Conservation (phyloP, 257 asterid species). For the Solanum chmielewskii region DNA sequence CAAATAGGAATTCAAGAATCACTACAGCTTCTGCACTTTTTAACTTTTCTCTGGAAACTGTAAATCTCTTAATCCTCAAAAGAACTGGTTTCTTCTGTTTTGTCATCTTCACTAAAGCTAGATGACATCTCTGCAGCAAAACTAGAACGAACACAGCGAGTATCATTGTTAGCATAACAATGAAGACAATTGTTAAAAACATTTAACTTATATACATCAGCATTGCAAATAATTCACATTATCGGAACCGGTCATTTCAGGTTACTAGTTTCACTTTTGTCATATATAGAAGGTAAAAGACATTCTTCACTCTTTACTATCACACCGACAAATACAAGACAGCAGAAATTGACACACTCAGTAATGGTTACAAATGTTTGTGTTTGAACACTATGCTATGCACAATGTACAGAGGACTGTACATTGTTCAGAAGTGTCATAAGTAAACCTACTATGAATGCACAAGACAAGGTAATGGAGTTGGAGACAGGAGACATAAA, state of each 20-base stretch:
- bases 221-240: background rate
- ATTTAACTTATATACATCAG: background rate
- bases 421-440: background rate
- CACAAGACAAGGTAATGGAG: background rate
- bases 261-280: background rate
- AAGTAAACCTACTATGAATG: background rate
- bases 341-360: background rate
- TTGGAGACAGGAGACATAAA: background rate
- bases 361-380: background rate
- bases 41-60: background rate
- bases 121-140: constrained; percentile 49
- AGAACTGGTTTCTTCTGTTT: constrained; percentile 58
- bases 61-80: constrained; percentile 28
- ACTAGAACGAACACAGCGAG: constrained; percentile 13
- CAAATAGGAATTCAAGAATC: background rate
- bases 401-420: background rate
- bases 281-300: background rate
- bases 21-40: background rate
- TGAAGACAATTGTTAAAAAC: background rate
- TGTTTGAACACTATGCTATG: background rate
- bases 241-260: background rate
- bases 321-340: background rate
- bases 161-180: background rate
- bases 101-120: constrained; percentile 55
- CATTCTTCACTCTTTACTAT: background rate